Conservation (phyloP, 1,139 yeast species). For the Yamadazyma dushanensis region DNA sequence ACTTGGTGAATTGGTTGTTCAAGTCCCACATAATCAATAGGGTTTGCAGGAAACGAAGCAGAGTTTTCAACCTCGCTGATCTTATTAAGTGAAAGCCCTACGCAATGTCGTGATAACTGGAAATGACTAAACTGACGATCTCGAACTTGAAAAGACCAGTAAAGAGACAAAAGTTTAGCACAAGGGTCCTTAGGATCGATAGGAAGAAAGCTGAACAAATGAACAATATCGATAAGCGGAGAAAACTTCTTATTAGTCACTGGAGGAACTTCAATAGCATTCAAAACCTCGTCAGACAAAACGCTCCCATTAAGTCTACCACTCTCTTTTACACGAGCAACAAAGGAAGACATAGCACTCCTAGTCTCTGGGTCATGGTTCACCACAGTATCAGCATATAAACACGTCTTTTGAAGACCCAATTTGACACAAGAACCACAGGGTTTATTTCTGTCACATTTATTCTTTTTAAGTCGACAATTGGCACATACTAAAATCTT, state of each 20-base stretch:
- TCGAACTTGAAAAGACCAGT: conserved; percentile 11
- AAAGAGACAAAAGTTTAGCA: conserved; percentile 10
- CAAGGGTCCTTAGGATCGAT: conserved; percentile 12
- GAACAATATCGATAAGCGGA: conserved; percentile 3
- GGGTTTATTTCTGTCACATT: conserved; percentile 34
- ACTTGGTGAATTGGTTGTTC: conserved; percentile 5
- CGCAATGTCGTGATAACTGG: conserved; percentile 5
- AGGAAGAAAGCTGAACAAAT: conserved; percentile 11
- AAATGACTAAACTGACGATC: conserved; percentile 11
- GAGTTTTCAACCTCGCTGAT: neutral
- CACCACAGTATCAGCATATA: conserved; percentile 10
- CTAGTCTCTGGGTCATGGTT: too few species aligned
- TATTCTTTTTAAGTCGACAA: conserved; percentile 34
- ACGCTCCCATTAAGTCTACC: neutral
- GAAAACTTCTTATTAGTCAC: conserved; percentile 3
- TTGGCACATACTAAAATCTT: conserved; percentile 24
- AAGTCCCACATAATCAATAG: conserved; percentile 5
- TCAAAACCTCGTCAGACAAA: neutral
- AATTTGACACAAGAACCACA: conserved; percentile 31
- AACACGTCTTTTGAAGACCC: conserved; percentile 16
- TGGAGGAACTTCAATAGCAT: neutral
- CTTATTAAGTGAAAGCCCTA: conserved; percentile 8
- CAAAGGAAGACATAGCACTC: too few species aligned
- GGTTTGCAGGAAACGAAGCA: conserved; percentile 1
- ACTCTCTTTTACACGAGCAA: too few species aligned